Conservation (phyloP, 441 rosid species). For the Populus trichocarpa region DNA sequence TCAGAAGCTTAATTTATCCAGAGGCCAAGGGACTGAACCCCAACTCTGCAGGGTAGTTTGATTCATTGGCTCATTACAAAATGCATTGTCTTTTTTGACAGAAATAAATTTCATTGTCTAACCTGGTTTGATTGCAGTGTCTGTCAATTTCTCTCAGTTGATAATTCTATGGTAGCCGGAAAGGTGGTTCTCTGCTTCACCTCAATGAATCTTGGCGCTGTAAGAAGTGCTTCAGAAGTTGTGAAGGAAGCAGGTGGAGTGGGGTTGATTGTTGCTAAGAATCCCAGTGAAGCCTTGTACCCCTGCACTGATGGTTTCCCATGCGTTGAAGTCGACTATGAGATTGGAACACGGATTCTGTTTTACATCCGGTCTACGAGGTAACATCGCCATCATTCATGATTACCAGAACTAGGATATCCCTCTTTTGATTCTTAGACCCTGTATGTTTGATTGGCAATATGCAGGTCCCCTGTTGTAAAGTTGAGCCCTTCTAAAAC, state of each 20-base stretch:
- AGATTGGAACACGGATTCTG: constrained; percentile 46
- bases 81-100: not conserved
- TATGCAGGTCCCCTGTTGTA: constrained; percentile 39
- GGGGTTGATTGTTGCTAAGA: constrained; percentile 43
- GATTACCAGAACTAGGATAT: not conserved
- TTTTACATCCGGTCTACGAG: constrained; percentile 48
- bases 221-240: constrained; percentile 22
- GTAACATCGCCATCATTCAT: constrained; percentile 9
- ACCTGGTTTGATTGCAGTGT: constrained; percentile 22
- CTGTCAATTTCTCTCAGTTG: constrained; percentile 34
- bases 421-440: not conserved
- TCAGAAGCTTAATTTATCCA: constrained; percentile 33
- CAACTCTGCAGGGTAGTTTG: constrained; percentile 31
- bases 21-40: constrained; percentile 29
- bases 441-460: not conserved
- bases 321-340: constrained; percentile 43
- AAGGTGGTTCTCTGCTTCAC: constrained; percentile 50
- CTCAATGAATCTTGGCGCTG: constrained; percentile 15
- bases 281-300: constrained; percentile 32
- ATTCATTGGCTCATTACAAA: not conserved
- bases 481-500: constrained; percentile 39
- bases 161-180: constrained; percentile 28
- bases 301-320: constrained; percentile 31
- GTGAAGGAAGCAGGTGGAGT: constrained; percentile 42
- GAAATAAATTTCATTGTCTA: not conserved